Evolutionary conservation across 2,329 filamentous ascomycete genomes (phyloP).

Genomic region (Xylariaceae sp.): DNA sequence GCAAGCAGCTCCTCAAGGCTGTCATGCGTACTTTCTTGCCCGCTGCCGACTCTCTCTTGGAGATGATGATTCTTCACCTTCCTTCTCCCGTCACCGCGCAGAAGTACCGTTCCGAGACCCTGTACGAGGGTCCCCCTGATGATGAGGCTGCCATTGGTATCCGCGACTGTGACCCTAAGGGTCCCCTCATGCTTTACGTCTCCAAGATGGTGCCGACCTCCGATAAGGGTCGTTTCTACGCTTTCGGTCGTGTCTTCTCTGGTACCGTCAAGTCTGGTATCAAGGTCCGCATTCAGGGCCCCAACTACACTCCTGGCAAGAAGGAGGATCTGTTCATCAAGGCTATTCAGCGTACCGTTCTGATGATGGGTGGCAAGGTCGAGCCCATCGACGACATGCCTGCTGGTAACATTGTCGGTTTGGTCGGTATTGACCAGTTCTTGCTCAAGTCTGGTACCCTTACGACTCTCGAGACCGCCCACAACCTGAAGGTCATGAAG

Average conservation of each 20-base stretch:
- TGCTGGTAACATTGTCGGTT: constrained; percentile 98
- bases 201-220: constrained; percentile 99
- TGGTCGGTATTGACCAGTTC: constrained; percentile 99
- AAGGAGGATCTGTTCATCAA: constrained; percentile 99
- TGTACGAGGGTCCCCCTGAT: constrained; percentile 96
- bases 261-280: constrained; percentile 97
- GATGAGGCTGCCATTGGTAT: constrained; percentile 94
- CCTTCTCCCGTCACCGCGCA: constrained; percentile 95
- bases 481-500: constrained; percentile 99
- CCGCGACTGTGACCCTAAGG: constrained; percentile 97
- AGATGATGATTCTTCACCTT: constrained; percentile 99
- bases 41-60: constrained; percentile 93
- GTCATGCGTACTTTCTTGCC: constrained; percentile 99
- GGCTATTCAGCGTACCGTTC: constrained; percentile 98
- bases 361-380: constrained; percentile 99
- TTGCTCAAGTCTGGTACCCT: constrained; percentile 99
- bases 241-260: constrained; percentile 99
- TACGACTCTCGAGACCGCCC: constrained; percentile 92
- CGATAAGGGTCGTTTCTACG: constrained; percentile 99
- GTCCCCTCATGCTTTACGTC: constrained; percentile 99
- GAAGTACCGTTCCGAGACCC: constrained; percentile 95
- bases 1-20: constrained; percentile 96
- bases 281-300: constrained; percentile 99
- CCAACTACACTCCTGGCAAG: constrained; percentile 96
- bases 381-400: constrained; percentile 99